Percentiles rank a stretch among this genome's conserved stretches.
Conservation (phyloP, 495 filamentous ascomycete species). For the Penicillium cataractarum region DNA sequence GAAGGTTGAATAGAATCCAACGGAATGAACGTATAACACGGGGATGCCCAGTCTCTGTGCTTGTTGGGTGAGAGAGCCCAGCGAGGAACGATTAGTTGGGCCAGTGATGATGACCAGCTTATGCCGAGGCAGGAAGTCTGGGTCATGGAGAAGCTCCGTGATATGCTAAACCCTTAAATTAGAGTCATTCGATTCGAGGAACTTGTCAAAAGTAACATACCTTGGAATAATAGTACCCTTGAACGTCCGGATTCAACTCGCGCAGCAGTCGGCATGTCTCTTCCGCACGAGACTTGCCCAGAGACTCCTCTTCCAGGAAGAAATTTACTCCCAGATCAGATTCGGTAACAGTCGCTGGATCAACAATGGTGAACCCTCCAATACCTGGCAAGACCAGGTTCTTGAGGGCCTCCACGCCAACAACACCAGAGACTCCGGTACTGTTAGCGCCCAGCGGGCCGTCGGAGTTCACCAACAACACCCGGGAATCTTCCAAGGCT, state of each 20-base stretch:
- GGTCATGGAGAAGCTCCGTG: slow-evolving; percentile 42
- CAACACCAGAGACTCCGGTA: slow-evolving; percentile 67
- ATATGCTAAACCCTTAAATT: slow-evolving; percentile 35
- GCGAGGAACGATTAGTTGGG: slow-evolving; percentile 62
- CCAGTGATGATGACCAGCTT: slow-evolving; percentile 76
- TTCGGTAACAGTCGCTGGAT: slow-evolving; percentile 75
- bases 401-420: slow-evolving; percentile 92
- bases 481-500: slow-evolving; percentile 85
- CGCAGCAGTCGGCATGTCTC: slow-evolving; percentile 72
- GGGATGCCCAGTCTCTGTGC: slow-evolving; percentile 67
- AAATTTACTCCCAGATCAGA: slow-evolving; percentile 94
- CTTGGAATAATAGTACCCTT: slow-evolving; percentile 63
- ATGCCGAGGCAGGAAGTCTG: slow-evolving; percentile 56
- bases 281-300: slow-evolving; percentile 82
- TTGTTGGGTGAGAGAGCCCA: slow-evolving; percentile 61
- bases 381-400: slow-evolving; percentile 94
- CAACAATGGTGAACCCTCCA: slow-evolving; percentile 92
- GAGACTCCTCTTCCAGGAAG: slow-evolving; percentile 78
- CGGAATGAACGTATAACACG: slow-evolving; percentile 79
- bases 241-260: slow-evolving; percentile 95
- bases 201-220: slow-evolving; percentile 22
- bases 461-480: slow-evolving; percentile 81
- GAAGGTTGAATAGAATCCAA: slow-evolving; percentile 88
- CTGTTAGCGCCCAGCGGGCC: slow-evolving; percentile 42
- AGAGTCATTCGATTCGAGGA: slow-evolving; percentile 5